Base-by-base conservation (phyloP, 805 yeast species). In the Vanderwaltozyma verrucispora region DNA sequence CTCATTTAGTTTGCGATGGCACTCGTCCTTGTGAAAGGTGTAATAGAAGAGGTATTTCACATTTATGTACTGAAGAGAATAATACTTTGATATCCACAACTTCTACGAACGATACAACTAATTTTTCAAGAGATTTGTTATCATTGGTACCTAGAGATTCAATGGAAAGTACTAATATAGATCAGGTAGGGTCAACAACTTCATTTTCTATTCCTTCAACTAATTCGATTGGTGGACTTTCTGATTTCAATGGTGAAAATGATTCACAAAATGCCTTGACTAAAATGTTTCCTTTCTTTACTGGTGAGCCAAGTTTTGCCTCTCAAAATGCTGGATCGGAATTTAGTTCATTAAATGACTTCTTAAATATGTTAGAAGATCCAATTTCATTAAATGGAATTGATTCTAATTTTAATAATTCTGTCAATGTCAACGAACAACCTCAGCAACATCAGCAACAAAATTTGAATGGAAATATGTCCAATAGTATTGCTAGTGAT, bases 301-400 rank as follows among this genome's bases (percentile, higher is more conserved):
- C 35, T 4, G 17, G 28, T 4, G 28, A 77, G 44, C 92, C 94
- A 0, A 74, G 81, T 40, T 87, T 87, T 62, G 80, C 76, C 45
- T 82, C 95, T 0, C 95, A 87, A 50, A 94, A 87, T 54, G 94
- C 92, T 0, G 95, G 95, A 2, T 79, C 92, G 16, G 96, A 88
- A 60, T 87, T 88, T 53, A 77, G 86, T 44, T 86, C 95, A 1
- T 65, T 88, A 47, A 86, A 86, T 41, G 96, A 88, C 54, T 88
- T 88, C 50, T 63, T 88, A 36, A 77, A 88, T 2, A 84, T 88
- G 84, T 74, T 88, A 32, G 96, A 88, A 50, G 95, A 87, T 53
- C 83, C 88, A 0, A 67, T 48, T 68, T 67, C 38, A 60, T 17
- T 39, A n/a, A 18, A 26, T 27, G 20, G 33, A 29, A 11, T 24